These are phyloP conservation scores for Colletotrichum tropicale DNA, from an alignment of 2,329 filamentous ascomycete species.

Conservation along the genomic window DNA sequence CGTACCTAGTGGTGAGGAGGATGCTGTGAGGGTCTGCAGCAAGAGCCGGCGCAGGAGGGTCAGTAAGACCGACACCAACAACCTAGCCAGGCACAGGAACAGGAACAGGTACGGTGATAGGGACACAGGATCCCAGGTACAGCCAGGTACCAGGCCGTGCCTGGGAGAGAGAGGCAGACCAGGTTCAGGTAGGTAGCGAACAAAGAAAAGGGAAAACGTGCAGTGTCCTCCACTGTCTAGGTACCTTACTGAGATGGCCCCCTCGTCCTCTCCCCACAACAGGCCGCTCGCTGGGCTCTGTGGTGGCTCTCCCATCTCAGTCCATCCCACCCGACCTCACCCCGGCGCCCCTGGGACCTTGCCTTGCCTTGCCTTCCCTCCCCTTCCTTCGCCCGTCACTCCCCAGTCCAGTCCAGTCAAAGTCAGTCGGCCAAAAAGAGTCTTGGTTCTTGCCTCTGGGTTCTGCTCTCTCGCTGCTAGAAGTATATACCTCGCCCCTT, in stretches of 20 bases:
- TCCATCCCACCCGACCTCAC: background rate
- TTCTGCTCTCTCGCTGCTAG: background rate
- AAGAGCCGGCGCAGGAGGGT: background rate
- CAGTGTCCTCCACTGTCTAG: background rate
- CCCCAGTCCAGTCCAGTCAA: background rate
- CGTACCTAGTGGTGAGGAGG: background rate
- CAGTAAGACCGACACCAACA: background rate
- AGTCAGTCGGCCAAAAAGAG: background rate
- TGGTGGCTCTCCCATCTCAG: background rate
- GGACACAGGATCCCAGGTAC: background rate
- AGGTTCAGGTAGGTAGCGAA: background rate
- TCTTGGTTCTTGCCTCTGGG: background rate
- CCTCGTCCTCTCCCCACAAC: background rate
- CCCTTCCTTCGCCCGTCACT: background rate
- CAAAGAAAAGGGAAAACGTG: constrained; percentile 19
- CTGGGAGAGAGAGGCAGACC: background rate
- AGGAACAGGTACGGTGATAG: background rate
- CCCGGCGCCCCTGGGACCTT: background rate
- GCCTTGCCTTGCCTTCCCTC: background rate
- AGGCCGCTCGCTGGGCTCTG: background rate
- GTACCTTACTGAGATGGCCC: background rate
- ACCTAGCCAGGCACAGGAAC: background rate
- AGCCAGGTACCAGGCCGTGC: background rate
- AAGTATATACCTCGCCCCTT: constrained; percentile 18
- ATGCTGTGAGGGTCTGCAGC: background rate